Conservation (phyloP, 108 stramenopile species). For the Thalassiosira profunda region DNA sequence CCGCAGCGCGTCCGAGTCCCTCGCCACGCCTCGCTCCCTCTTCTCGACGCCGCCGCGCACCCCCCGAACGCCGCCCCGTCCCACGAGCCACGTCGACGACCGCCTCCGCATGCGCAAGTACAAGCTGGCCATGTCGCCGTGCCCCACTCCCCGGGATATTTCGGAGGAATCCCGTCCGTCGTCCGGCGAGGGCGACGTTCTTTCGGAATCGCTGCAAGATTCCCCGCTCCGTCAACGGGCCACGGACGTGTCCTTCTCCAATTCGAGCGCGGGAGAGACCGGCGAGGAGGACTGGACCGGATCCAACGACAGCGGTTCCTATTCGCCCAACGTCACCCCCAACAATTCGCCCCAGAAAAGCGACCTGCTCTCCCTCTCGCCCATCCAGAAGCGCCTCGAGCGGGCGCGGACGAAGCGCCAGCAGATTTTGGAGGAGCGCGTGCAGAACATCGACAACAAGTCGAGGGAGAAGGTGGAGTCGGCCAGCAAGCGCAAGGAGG, state of each 20-base stretch:
- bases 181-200: neutral
- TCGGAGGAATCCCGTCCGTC: neutral
- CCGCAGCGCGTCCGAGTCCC: neutral
- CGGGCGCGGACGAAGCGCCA: conserved; percentile 25
- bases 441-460: neutral
- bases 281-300: too few relatives aligned
- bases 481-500: neutral
- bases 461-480: neutral
- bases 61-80: conserved; percentile 28
- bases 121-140: conserved; percentile 4
- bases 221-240: neutral
- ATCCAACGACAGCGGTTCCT: neutral
- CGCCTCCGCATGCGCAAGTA: conserved; percentile 10
- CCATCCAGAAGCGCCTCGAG: conserved; percentile 23
- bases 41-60: conserved; percentile 5
- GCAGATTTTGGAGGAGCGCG: conserved; percentile 5
- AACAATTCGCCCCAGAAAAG: neutral
- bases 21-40: conserved; percentile 16
- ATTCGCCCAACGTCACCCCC: neutral
- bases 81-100: conserved; percentile 12
- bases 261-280: neutral
- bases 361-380: neutral
- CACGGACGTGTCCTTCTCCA: neutral
- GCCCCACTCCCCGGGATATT: too few relatives aligned
- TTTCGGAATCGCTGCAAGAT: neutral